phyloP scores from a whole-genome alignment of 2,329 filamentous ascomycete genomes.

The Neonectria faginata region DNA sequence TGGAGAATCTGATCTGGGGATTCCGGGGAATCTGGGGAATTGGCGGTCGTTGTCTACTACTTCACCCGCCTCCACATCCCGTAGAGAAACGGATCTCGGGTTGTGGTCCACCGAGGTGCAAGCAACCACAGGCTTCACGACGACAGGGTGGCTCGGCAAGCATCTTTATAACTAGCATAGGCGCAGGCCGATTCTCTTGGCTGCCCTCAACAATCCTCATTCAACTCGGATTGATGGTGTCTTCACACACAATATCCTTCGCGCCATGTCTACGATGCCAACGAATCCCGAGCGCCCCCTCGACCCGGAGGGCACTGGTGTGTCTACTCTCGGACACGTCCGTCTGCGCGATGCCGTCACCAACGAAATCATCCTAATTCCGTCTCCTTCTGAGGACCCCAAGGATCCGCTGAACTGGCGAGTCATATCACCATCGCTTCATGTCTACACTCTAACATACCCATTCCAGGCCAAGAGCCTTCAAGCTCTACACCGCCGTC shows the following conservation, averaged over 20 bases:
- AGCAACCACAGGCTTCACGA: neutral
- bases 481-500: no score
- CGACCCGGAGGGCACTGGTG: neutral
- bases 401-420: no score
- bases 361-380: no score
- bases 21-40: no score
- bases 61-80: neutral
- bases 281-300: slow-evolving; percentile 8
- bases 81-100: neutral
- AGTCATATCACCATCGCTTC: no score
- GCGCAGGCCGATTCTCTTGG: neutral
- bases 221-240: neutral
- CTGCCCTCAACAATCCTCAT: neutral
- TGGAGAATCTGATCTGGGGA: neutral
- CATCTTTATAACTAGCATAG: neutral
- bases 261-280: neutral
- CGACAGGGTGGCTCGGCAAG: neutral
- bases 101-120: slow-evolving; percentile 3
- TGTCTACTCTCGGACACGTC: no score
- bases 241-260: neutral
- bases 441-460: no score
- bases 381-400: no score
- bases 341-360: no score
- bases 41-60: no score
- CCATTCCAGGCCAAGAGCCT: no score